Evolutionary conservation across 495 filamentous ascomycete species (phyloP), one percentile per base, ranked within the genome.

Genomic region (Annulohypoxylon stygium): DNA sequence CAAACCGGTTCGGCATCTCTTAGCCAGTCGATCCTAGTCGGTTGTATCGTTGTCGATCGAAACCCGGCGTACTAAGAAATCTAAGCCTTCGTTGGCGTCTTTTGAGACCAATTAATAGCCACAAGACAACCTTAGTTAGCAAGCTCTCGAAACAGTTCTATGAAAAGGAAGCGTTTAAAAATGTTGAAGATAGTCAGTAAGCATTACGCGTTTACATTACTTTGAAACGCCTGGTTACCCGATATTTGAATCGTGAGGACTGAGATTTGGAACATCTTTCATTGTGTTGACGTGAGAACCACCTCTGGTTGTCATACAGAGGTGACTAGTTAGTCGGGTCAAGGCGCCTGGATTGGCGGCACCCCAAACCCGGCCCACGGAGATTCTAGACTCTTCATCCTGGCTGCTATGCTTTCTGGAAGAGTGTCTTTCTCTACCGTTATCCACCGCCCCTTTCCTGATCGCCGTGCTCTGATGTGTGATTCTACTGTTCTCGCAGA

Each of bases 361-460:
- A 6, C 30, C 30, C 30, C 12, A 43, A 43, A n/a, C 11, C 12
- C 14, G 16, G 10, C 3, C 43, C 41, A 45, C 12, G n/a, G 0
- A 45, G 10, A 16, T n/a, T 45, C 34, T 45, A 59, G 55, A 14
- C 47, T 59, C 34, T 61, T 62, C 20, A 55, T 25, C 20, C 73
- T 45, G 20, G 61, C 69, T 61, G 58, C 66, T 20, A 55, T 67
- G 5, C 18, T 61, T 23, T 75, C 75, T 16, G 67, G 12, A 18
- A 80, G 65, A 12, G 62, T 67, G 25, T 79, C 78, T 60, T 77
- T 81, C 51, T 83, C 82, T 0, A 85, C 83, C 0, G 75, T 78
- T 11, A 85, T 79, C 57, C 78, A 80, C 37, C 82, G 69, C 3
- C 83, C 83, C 58, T 74, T 74, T 0, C 82, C 82, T 0, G 78